Percentiles rank a stretch among this genome's conserved stretches.
Evolutionary conservation across 306 rosid species (phyloP).

Genomic region (Glycine latifolia): DNA sequence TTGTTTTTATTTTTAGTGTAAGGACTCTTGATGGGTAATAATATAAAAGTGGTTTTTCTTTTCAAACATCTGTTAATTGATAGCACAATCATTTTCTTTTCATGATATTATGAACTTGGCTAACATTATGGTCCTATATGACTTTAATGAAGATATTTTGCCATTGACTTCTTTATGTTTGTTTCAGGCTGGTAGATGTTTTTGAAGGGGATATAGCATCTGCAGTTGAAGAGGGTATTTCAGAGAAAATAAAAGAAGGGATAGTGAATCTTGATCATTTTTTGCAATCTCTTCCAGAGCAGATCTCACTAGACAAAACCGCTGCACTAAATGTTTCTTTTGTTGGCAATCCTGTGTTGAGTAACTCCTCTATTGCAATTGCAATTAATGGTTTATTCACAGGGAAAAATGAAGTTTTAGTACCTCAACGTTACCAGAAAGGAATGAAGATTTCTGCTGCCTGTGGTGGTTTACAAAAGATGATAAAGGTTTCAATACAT

Average conservation of each 20-base stretch:
- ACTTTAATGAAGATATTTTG: conserved; percentile 30
- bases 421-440: conserved; percentile 45
- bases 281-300: conserved; percentile 72
- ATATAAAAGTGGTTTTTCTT: conserved; percentile 12
- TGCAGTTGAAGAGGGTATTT: conserved; percentile 69
- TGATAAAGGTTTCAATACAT: conserved; percentile 78
- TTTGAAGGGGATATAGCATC: conserved; percentile 69
- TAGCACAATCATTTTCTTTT: conserved; percentile 15
- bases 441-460: conserved; percentile 48
- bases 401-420: conserved; percentile 40
- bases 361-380: conserved; percentile 63
- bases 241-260: conserved; percentile 71
- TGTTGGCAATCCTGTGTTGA: conserved; percentile 66
- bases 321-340: conserved; percentile 76
- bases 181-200: conserved; percentile 69
- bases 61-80: conserved; percentile 27
- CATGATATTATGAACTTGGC: background rate
- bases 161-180: conserved; percentile 36
- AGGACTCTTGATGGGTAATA: background rate
- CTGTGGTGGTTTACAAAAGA: conserved; percentile 63
- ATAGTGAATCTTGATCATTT: conserved; percentile 60
- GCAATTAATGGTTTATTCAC: conserved; percentile 75
- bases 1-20: background rate
- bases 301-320: conserved; percentile 56
- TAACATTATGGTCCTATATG: conserved; percentile 1